Evolutionary conservation across 164 flowering plant species (phyloP), one percentile per base, ranked within the genome.

Genomic region (Echeveria elegans): DNA sequence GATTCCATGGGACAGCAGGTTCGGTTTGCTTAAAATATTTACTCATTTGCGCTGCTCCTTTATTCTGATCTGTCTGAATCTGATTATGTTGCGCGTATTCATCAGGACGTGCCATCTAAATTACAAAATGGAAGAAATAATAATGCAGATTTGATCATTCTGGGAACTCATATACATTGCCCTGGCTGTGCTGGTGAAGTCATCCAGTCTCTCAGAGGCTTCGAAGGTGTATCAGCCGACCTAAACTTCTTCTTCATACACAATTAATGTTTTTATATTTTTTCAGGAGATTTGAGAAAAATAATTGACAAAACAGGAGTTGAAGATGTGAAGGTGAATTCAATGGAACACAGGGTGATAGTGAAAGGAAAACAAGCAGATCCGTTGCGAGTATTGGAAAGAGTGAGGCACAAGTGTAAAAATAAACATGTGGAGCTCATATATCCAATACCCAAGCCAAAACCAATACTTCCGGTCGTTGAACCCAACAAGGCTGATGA

Each of bases 81-180:
- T 6, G 9, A 5, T 36, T 36, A 36, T 36, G 6, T 36, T 36
- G 38, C 6, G 9, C 6, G 38, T 5, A 36, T 36, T 5, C 7
- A 10, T 6, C 9, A 36, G 6, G 38, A 6, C 9, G 7, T 10
- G 38, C 38, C 6, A 10, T 5, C 38, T 6, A 36, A 5, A 36
- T 5, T 36, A 36, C 38, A 36, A 36, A 5, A 10, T 6, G 7
- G 38, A 36, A 36, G n/a, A 36, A 36, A 10, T 36, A 10, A 10
- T 5, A 36, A 40, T 40, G 15, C 15, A 15, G 45, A 40, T 14
- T 40, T 40, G 45, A 40, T 40, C 52, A 71, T 82, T 23, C 23
- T 82, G 65, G 71, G 74, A 67, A 78, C 68, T 29, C 52, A 68
- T 58, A 72, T 82, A 30, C 88, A 84, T 40, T 84, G 88, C 41